Evolutionary conservation across 306 rosid species (phyloP).

Genomic region (Chamaecrista fasciculata): DNA sequence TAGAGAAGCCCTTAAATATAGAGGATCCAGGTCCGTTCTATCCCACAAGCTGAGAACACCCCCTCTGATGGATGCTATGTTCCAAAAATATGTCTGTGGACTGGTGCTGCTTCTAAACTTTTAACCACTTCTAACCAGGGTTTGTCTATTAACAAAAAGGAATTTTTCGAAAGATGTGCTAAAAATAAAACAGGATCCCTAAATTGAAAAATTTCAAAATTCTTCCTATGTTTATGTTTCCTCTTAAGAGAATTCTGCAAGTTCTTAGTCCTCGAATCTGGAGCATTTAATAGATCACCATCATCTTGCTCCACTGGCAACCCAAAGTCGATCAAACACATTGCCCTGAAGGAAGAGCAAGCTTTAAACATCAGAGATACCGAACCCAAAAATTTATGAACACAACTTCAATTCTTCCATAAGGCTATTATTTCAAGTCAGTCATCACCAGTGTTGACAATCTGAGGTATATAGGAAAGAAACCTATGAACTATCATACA

Average conservation of each 20-base stretch:
- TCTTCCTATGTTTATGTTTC: conserved; percentile 55
- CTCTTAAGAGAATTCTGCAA: conserved; percentile 43
- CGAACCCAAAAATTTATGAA: not conserved
- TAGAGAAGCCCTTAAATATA: no score
- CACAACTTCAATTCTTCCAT: not conserved
- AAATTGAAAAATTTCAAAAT: conserved; percentile 56
- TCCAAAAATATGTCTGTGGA: conserved; percentile 88
- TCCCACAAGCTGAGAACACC: no score
- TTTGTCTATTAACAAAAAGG: conserved; percentile 74
- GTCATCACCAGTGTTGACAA: no score
- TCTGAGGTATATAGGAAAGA: no score
- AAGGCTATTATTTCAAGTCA: not conserved
- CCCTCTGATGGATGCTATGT: no score
- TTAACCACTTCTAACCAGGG: conserved; percentile 82
- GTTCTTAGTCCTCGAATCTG: conserved; percentile 42
- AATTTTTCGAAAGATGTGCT: conserved; percentile 61
- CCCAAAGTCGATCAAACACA: conserved; percentile 85
- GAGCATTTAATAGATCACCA: conserved; percentile 37
- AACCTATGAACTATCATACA: no score
- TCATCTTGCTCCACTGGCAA: conserved; percentile 71
- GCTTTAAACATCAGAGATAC: conserved; percentile 29
- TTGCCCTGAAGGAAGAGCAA: conserved; percentile 56
- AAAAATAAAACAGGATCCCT: conserved; percentile 67
- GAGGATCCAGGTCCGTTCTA: no score
- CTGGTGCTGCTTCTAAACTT: conserved; percentile 65